phyloP scores from a whole-genome alignment of 345 rosid genomes.

The Syzygium grande region DNA sequence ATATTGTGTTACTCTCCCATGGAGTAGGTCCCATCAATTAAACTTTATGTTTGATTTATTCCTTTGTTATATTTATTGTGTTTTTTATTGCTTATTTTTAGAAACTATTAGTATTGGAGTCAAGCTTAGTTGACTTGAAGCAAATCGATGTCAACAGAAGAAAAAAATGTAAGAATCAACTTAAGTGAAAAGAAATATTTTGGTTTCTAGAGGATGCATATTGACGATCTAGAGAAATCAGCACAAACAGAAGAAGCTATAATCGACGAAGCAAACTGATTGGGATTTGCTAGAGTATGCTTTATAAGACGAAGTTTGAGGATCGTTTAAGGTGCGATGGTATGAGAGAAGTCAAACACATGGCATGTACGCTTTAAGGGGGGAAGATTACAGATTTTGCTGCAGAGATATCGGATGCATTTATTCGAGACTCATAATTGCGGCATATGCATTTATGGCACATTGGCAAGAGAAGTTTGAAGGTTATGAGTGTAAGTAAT shows the following conservation, averaged over 20 bases:
- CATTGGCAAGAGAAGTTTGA: neutral
- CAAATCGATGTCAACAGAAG: neutral
- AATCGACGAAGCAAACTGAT: neutral
- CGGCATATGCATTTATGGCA: neutral
- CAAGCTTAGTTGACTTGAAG: neutral
- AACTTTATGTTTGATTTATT: too few species aligned
- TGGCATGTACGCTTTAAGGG: neutral
- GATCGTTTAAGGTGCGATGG: neutral
- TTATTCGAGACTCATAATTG: neutral
- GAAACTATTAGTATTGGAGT: neutral
- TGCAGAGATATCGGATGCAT: accelerated
- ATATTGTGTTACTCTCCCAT: neutral
- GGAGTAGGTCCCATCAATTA: neutral
- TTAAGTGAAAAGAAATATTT: neutral
- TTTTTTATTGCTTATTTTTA: accelerated
- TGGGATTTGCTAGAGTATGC: neutral
- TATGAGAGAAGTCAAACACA: neutral
- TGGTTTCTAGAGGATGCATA: neutral
- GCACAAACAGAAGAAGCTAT: neutral
- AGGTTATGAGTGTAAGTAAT: neutral
- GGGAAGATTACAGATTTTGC: neutral
- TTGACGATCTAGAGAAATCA: neutral
- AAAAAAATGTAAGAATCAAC: neutral
- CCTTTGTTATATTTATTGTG: neutral
- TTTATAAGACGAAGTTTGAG: neutral